A percentile compares a stretch with the other conserved stretches of the same genome.
Evolutionary conservation across 805 yeast species (phyloP).

Genomic region (Wickerhamiella musiphila): DNA sequence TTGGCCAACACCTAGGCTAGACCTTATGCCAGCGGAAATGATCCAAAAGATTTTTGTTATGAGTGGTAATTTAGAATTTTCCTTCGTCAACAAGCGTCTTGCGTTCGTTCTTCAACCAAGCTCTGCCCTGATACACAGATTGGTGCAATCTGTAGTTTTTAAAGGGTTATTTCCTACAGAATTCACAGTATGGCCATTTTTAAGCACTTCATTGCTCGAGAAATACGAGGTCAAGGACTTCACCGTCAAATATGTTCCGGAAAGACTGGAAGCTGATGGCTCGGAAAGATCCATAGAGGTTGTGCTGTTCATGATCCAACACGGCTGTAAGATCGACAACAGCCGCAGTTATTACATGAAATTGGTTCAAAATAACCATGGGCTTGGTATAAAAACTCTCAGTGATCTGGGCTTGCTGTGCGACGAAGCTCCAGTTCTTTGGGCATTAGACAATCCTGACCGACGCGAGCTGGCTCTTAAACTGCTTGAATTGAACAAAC

Average conservation of each 20-base stretch:
- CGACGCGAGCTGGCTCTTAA: constrained; percentile 4
- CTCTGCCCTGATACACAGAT: constrained; percentile 17
- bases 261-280: constrained; percentile 35
- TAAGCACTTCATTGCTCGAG: constrained; percentile 15
- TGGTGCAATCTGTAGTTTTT: constrained; percentile 13
- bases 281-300: constrained; percentile 5
- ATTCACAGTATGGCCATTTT: constrained; percentile 14
- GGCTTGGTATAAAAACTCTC: constrained; percentile 7
- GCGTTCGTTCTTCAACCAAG: constrained; percentile 15
- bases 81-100: constrained; percentile 25
- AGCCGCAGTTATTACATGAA: constrained; percentile 4
- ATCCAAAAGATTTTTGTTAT: constrained; percentile 24
- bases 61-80: constrained; percentile 24
- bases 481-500: too few relatives aligned
- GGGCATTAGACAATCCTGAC: constrained; percentile 5
- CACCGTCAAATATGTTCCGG: constrained; percentile 78
- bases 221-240: constrained; percentile 51
- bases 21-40: constrained; percentile 29
- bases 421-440: constrained; percentile 4
- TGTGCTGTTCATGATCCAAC: constrained; percentile 17
- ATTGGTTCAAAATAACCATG: too few relatives aligned
- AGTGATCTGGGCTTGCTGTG: constrained; percentile 3
- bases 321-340: constrained; percentile 11
- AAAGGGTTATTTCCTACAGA: constrained; percentile 8
- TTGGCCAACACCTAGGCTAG: constrained; percentile 12